Base-by-base conservation (phyloP, 176 grass and related monocot genomes). In the Olyra latifolia region DNA sequence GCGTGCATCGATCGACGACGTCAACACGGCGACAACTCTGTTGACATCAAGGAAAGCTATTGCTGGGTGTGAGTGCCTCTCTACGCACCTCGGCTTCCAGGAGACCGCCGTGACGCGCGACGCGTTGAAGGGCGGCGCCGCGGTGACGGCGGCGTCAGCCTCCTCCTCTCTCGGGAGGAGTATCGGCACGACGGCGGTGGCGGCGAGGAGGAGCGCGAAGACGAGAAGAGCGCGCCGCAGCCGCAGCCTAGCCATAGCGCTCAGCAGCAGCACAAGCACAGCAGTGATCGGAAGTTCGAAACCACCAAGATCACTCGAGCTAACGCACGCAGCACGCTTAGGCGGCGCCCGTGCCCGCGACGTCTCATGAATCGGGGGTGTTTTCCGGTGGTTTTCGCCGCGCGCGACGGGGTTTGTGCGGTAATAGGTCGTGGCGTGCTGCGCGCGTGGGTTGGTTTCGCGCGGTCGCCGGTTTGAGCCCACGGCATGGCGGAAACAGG, bases 161-260 rank as follows among this genome's bases (percentile, higher is more conserved):
- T 1, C 32, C 16, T 13, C 46, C 28, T 48, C 78, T 16, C 66
- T 23, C 35, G 54, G 46, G 19, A 67, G 75, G 48, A 87, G 76
- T n/a, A 87, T 43, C 72, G 44, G 64, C 72, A 82, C 79, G 19
- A 84, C 28, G 57, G 74, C 78, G 7, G 88, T 83, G 61, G 56
- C 72, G 8, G 74, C 62, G 17, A 87, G 53, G 3, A 70, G 73
- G 12, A 83, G 74, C 62, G 80, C 32, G 10, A 91, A 43, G 22
- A 28, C n/a, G 12, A 91, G 66, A 71, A 87, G 66, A 12, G 57
- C 70, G 60, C 59, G 54, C 49, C 80, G 88, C 27, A 79, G 64
- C 48, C 67, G 32, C 32, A 35, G 32, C 32, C 1, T 35, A 35
- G 32, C 63, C 88, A 80, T 84, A 24, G 68, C 61, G 7, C 46